Base-by-base conservation (phyloP, 1,139 yeast species). In the Blastobotrys raffinosifermentans region DNA sequence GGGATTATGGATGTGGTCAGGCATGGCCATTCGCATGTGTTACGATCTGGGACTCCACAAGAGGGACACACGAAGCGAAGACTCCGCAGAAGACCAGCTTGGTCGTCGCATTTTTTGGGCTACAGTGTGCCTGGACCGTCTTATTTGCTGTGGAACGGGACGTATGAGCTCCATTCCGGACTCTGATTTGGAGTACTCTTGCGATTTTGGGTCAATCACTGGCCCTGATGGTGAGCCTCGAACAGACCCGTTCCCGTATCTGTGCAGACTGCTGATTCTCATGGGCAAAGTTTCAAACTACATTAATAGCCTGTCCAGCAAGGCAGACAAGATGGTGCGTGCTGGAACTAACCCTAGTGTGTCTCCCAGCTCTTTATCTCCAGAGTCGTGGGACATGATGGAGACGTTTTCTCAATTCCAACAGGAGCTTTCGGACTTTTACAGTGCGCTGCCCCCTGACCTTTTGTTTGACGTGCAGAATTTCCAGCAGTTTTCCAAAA, bases 21-120 rank as follows among this genome's bases (percentile, higher is more conserved):
- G 58, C 2, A 51, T 54, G 46, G 58, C 58, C 2, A 51, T 54
- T 22, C 46, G 58, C 7, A 54, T 54, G 58, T 46, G 57, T 37
- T 44, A 41, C 40, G 58, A 54, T 31, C 42, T 54, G 21, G 58
- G 58, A 3, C 44, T 54, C 2, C 58, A 54, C 31, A 54, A 54
- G 39, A 38, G 34, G 16, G 22, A 19, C 11, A 27, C 29, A 8
- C 27, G 37, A 4, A 22, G 20, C 14, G 38, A 11, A 4, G 32
- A 33, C 14, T 27, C 29, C n/a, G 23, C 18, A 10, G 31, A 17
- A 26, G 38, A 26, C 16, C 32, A 35, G 32, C 16, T 41, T 8
- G 42, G 45, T 8, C 26, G 41, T 21, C 40, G 45, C 21, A 55
- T 54, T 18, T 53, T 54, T 29, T 54, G 58, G 58, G 42, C 55